Conservation (phyloP, 1,284 basidiomycete genomes). For the Tilletia caries region DNA sequence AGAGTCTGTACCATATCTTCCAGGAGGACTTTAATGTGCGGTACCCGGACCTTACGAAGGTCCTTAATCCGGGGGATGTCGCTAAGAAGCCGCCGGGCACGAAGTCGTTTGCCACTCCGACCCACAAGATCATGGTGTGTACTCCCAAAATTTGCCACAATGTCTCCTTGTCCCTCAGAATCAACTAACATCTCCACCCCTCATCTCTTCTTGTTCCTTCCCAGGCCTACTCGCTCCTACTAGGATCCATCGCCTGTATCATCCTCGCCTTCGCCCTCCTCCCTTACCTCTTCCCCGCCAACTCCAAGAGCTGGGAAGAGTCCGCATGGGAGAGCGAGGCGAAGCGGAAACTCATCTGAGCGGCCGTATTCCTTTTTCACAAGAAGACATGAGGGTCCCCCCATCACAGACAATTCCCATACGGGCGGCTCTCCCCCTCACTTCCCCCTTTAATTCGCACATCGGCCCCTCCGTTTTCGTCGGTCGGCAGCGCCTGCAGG, state of each 20-base stretch:
- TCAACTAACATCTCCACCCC: neutral
- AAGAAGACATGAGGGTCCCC: too few species aligned
- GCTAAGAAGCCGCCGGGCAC: slow-evolving; percentile 17
- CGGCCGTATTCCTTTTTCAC: neutral
- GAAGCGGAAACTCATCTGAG: neutral
- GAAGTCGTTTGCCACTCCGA: slow-evolving; percentile 42
- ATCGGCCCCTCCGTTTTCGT: too few species aligned
- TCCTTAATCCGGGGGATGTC: slow-evolving; percentile 35
- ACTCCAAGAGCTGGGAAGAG: slow-evolving; percentile 15
- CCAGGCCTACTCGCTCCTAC: slow-evolving; percentile 35
- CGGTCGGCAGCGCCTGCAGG: too few species aligned
- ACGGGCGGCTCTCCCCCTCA: too few species aligned
- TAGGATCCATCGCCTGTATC: slow-evolving; percentile 30
- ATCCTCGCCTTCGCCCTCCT: slow-evolving; percentile 36
- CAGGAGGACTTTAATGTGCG: slow-evolving; percentile 26
- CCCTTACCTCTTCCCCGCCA: slow-evolving; percentile 41
- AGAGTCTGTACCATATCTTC: slow-evolving; percentile 29
- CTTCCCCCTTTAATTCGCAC: too few species aligned
- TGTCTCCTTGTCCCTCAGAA: too few species aligned
- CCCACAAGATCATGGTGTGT: slow-evolving; percentile 35
- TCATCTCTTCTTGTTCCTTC: neutral
- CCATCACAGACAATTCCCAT: too few species aligned
- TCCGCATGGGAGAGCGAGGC: neutral
- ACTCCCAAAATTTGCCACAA: neutral
- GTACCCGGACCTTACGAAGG: slow-evolving; percentile 29